Evolutionary conservation across 75 land plant species (phyloP).

Genomic region (Pseudotsuga menziesii): DNA sequence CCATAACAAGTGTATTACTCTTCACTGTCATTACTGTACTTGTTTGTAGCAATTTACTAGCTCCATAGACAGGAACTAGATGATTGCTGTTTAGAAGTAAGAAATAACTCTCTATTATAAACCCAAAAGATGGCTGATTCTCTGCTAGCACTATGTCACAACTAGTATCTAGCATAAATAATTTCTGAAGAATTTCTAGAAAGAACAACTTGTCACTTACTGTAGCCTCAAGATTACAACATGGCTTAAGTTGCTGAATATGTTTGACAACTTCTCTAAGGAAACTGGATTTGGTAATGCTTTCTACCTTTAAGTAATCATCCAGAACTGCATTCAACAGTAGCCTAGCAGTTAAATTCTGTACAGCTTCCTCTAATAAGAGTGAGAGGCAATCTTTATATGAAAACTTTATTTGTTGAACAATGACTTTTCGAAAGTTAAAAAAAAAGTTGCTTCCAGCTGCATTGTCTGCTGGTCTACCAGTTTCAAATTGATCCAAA

Average conservation of each 20-base stretch:
- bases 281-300: conserved; percentile 34
- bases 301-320: conserved; percentile 21
- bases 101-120: conserved; percentile 25
- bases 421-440: conserved; percentile 28
- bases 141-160: conserved; percentile 14
- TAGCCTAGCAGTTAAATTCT: conserved; percentile 30
- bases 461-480: not conserved
- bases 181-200: conserved; percentile 30
- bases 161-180: conserved; percentile 29
- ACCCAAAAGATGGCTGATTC: conserved; percentile 25
- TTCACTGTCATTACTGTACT: conserved; percentile 19
- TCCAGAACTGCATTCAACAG: conserved; percentile 32
- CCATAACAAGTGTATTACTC: conserved; percentile 22
- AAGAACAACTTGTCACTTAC: conserved; percentile 29
- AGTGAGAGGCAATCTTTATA: conserved; percentile 26
- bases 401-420: conserved; percentile 42
- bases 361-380: conserved; percentile 22
- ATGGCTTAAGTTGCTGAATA: conserved; percentile 14
- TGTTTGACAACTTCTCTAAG: conserved; percentile 28
- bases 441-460: conserved; percentile 36
- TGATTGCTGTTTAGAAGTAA: conserved; percentile 9
- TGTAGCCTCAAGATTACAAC: conserved; percentile 18
- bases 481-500: not conserved
- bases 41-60: conserved; percentile 14
- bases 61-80: conserved; percentile 1